Base-by-base conservation (phyloP, 768 basidiomycete species). In the Nidularia sp. region DNA sequence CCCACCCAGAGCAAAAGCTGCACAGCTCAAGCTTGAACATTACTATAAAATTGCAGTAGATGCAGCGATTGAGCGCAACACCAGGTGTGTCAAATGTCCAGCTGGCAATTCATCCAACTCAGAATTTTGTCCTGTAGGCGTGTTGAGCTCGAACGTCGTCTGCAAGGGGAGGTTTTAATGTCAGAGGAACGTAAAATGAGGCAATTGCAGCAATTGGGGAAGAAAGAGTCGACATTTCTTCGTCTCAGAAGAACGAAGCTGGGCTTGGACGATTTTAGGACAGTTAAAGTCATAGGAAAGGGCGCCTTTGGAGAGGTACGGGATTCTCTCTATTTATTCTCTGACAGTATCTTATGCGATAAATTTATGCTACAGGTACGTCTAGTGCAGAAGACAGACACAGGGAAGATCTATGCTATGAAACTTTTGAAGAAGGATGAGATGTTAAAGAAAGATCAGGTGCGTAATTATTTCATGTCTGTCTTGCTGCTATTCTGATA, bases 391-490 rank as follows among this genome's bases (percentile, higher is more conserved):
- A 99, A 99, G 70, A 81, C 79, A 12, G 97, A 99, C 64, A 98
- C 95, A 5, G 93, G 94, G 34, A 97, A 93, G 73, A 97, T 98
- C 51, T 99, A 98, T 67, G 97, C 97, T 13, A 97, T 99, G 96
- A 98, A 98, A 72, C 91, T 93, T 22, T 72, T 98, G 65, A 86
- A 88, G 71, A 99, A 99, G 75, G 89, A 89, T 47, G 97, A 98
- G 67, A 99, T 98, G 97, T 81, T 99, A 69, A 96, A 98, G 72
- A 97, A 97, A 68, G 97, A 99, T 64, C 96, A 99, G 78, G 95
- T 90, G 53, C 45, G 81, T 57, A 18, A 18, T 18, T 18, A 18
- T 18, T 18, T 1, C 18, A 18, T 18, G 18, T 18, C 18, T 18
- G 1, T 12, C 15, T 13, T 34, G 9, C 31, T 45, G 34, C 47